Conservation (phyloP, 2,329 filamentous ascomycete genomes). For the Fusarium subtropicale region DNA sequence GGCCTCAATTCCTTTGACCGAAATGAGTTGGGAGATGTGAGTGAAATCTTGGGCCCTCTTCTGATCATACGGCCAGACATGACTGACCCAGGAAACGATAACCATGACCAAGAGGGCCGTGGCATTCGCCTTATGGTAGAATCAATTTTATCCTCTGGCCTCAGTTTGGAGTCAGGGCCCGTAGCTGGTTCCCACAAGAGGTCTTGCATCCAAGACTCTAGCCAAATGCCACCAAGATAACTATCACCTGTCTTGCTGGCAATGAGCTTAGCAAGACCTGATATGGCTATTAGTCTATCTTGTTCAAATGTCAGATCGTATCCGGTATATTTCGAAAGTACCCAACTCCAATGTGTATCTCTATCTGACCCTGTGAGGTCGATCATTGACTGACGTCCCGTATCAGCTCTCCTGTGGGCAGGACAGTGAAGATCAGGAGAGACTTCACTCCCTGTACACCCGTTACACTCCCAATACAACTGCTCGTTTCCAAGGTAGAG, state of each 20-base stretch:
- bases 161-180: rapidly evolving
- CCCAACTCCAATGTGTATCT: rapidly evolving
- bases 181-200: not conserved
- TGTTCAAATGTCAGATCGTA: not conserved
- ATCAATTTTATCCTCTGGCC: not conserved
- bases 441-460: rapidly evolving
- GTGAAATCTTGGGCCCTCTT: not conserved
- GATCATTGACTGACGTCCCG: not conserved
- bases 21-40: rapidly evolving
- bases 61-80: rapidly evolving
- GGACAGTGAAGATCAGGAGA: not conserved
- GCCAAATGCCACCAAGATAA: not conserved
- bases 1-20: not conserved
- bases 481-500: not conserved
- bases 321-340: not conserved
- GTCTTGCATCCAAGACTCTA: not conserved
- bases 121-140: rapidly evolving
- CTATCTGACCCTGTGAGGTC: rapidly evolving
- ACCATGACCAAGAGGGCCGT: not conserved
- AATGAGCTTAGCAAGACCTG: not conserved
- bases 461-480: not conserved
- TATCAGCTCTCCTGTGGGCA: not conserved
- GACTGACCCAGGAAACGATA: not conserved
- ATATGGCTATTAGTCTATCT: not conserved
- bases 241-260: rapidly evolving